Evolutionary conservation across 768 basidiomycete species (phyloP).

Genomic region (Leccinum uliginosum): DNA sequence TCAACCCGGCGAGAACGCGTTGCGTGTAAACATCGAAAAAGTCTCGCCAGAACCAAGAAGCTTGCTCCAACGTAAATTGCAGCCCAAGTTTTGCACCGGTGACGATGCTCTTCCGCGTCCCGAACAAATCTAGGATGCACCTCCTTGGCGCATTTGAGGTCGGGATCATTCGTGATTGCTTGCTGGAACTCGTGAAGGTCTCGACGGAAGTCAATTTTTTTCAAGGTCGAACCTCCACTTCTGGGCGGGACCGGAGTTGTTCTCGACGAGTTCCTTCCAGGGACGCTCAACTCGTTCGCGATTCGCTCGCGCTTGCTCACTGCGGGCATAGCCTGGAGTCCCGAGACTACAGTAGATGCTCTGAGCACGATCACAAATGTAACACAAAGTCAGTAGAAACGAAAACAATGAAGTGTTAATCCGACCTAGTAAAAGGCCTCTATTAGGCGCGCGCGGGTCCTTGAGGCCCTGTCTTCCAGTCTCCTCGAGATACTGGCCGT

Average conservation of each 20-base stretch:
- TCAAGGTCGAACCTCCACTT: constrained; percentile 53
- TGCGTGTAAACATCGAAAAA: constrained; percentile 78
- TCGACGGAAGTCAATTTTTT: constrained; percentile 31
- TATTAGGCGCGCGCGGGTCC: constrained; percentile 40
- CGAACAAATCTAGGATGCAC: constrained; percentile 47
- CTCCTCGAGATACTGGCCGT: constrained; percentile 41
- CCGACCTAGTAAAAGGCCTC: constrained; percentile 51
- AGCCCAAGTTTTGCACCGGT: constrained; percentile 37
- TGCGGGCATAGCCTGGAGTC: constrained; percentile 50
- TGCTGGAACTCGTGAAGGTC: constrained; percentile 44
- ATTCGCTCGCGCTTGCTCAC: constrained; percentile 38
- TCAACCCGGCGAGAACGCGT: constrained; percentile 45
- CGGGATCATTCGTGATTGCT: constrained; percentile 46
- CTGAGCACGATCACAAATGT: constrained; percentile 66
- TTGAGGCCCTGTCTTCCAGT: constrained; percentile 42
- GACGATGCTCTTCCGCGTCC: constrained; percentile 45
- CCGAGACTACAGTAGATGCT: constrained; percentile 44
- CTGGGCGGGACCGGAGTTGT: constrained; percentile 36
- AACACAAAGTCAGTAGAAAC: neutral
- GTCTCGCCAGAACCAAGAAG: constrained; percentile 78
- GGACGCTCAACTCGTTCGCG: constrained; percentile 43
- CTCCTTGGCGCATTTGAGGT: constrained; percentile 41
- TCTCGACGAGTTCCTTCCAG: constrained; percentile 48
- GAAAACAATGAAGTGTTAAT: neutral
- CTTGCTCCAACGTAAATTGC: constrained; percentile 53